These are phyloP conservation scores for Erigeron philadelphicus DNA, from an alignment of 140 eudicot species.

Conservation along the genomic window DNA sequence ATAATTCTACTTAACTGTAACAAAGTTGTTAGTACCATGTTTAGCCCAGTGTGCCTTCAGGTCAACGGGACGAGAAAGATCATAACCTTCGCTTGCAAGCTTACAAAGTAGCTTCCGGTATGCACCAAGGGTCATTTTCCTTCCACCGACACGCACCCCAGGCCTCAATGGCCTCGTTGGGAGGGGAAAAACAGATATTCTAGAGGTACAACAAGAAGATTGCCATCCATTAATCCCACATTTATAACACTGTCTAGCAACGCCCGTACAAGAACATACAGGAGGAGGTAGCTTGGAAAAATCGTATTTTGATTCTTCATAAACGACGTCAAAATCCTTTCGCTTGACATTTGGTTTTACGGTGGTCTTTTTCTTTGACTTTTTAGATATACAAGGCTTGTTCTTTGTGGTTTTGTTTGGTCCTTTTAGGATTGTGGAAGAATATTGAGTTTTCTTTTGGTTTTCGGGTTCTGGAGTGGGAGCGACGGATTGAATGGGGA, in stretches of 20 bases:
- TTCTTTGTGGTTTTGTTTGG: constrained; percentile 22
- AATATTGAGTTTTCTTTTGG: constrained; percentile 25
- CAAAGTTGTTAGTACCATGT: constrained; percentile 62
- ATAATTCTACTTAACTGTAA: constrained; percentile 37
- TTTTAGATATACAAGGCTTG: constrained; percentile 30
- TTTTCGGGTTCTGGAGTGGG: constrained; percentile 30
- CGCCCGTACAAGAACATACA: constrained; percentile 61
- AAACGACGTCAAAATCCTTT: constrained; percentile 30
- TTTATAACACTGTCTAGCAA: constrained; percentile 49
- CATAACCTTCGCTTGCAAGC: constrained; percentile 48
- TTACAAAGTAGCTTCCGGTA: constrained; percentile 41
- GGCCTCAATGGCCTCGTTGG: constrained; percentile 55
- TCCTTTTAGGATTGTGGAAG: constrained; percentile 26
- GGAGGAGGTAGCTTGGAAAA: constrained; percentile 44
- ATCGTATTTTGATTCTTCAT: constrained; percentile 37
- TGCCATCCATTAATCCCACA: constrained; percentile 61
- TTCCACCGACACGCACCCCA: constrained; percentile 44
- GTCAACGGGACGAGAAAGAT: constrained; percentile 52
- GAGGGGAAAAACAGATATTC: constrained; percentile 51
- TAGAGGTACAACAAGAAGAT: constrained; percentile 54
- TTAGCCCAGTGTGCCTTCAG: constrained; percentile 63
- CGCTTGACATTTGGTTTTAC: constrained; percentile 33
- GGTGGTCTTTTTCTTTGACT: constrained; percentile 19
- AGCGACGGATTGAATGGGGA: constrained; percentile 44
- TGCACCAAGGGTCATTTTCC: constrained; percentile 62